A percentile compares a stretch with the other conserved stretches of the same genome.
These are phyloP conservation scores for Penicillium verrucosum DNA, from an alignment of 2,329 filamentous ascomycete genomes.

Conservation along the genomic window DNA sequence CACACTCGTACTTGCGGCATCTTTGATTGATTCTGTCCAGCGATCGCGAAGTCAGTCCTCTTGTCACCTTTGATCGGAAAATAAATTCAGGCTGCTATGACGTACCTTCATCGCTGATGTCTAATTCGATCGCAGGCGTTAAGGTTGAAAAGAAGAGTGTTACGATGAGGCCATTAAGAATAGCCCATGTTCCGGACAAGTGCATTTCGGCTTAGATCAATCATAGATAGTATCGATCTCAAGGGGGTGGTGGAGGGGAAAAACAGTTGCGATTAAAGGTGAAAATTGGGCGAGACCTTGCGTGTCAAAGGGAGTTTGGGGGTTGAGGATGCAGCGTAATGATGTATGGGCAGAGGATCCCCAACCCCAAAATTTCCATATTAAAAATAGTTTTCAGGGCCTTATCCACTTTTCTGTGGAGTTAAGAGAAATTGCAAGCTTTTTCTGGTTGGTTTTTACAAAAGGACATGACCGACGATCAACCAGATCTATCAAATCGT, in stretches of 20 bases:
- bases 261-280: neutral
- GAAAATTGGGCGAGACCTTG: neutral
- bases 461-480: conserved; percentile 2
- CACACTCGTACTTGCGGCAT: conserved; percentile 43
- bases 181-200: conserved; percentile 9
- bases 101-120: conserved; percentile 24
- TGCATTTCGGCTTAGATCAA: conserved; percentile 3
- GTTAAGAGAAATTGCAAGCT: conserved; percentile 5
- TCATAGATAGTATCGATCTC: conserved; percentile 5
- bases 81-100: neutral
- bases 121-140: conserved; percentile 19
- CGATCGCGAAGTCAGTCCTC: neutral
- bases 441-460: neutral
- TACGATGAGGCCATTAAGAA: conserved; percentile 5
- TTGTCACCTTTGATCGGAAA: neutral
- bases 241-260: too few relatives aligned
- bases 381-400: conserved; percentile 12
- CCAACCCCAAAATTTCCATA: neutral
- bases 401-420: conserved; percentile 7
- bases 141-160: conserved; percentile 5
- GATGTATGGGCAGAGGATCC: conserved; percentile 2
- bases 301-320: conserved; percentile 1
- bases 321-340: conserved; percentile 2
- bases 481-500: conserved; percentile 1
- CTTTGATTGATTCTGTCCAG: conserved; percentile 42